Percentiles rank a stretch among this genome's conserved stretches.
phyloP scores from a whole-genome alignment of 1,139 yeast species.

The Barnettozyma hawaiiensis region DNA sequence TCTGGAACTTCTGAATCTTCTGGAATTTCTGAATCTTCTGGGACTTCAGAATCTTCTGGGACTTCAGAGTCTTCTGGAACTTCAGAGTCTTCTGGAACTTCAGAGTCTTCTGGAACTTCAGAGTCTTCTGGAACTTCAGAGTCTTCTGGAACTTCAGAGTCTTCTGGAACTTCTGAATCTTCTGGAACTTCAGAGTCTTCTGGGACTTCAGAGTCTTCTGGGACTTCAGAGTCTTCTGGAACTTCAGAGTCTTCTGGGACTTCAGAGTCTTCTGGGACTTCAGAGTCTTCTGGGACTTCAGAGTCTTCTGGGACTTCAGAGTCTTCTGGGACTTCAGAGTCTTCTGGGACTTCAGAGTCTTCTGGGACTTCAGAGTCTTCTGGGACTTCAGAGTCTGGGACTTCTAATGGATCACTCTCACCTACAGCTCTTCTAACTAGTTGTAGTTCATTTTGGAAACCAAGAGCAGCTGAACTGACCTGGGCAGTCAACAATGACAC shows the following conservation, averaged over 20 bases:
- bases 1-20: background rate
- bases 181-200: background rate
- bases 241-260: background rate
- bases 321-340: background rate
- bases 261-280: constrained; percentile 1
- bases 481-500: constrained; percentile 4
- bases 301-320: background rate
- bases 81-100: background rate
- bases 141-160: background rate
- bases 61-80: background rate
- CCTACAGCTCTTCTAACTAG: constrained; percentile 1
- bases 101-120: background rate
- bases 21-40: background rate
- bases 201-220: background rate
- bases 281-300: background rate
- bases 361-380: background rate
- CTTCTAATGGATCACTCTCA: no score
- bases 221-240: background rate
- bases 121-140: background rate
- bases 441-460: constrained; percentile 1
- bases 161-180: background rate
- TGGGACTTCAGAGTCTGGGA: background rate
- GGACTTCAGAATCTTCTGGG: background rate
- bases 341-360: no score
- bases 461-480: constrained; percentile 6